Conservation (phyloP, 305 asterid genomes). For the Fraxinus velutina region DNA sequence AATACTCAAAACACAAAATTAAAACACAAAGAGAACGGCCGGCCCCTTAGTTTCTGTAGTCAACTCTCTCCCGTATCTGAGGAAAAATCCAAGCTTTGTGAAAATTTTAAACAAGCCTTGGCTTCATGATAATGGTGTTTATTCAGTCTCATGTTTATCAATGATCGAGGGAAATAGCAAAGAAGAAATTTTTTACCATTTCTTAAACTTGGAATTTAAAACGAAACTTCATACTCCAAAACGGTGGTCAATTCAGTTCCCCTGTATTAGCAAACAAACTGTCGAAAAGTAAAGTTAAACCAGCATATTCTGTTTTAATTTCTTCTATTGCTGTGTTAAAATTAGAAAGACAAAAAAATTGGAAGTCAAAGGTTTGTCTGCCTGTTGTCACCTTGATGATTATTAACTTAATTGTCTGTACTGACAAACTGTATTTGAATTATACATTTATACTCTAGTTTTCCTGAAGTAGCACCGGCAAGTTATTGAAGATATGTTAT, state of each 20-base stretch:
- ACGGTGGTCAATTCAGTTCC: not conserved
- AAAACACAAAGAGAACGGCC: too few relatives aligned
- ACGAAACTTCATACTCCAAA: not conserved
- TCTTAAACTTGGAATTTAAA: not conserved
- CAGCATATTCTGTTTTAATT: not conserved
- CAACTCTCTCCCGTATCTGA: not conserved
- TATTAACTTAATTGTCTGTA: not conserved
- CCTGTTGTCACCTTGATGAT: not conserved
- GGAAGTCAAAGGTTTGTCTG: too few relatives aligned
- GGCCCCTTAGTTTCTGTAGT: not conserved
- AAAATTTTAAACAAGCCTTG: not conserved
- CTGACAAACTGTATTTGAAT: not conserved
- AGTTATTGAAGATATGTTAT: not conserved
- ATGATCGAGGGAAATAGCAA: not conserved
- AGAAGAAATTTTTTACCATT: not conserved
- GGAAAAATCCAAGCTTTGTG: not conserved
- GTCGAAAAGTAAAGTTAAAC: not conserved
- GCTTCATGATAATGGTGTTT: not conserved
- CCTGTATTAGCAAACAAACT: not conserved
- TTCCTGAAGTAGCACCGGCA: not conserved
- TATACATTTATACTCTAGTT: not conserved
- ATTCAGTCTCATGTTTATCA: not conserved
- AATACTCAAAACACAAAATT: too few relatives aligned
- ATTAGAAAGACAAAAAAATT: too few relatives aligned
- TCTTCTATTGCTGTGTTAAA: not conserved